These are phyloP conservation scores for Stevia rebaudiana DNA, from an alignment of 140 eudicot genomes.

Conservation along the genomic window DNA sequence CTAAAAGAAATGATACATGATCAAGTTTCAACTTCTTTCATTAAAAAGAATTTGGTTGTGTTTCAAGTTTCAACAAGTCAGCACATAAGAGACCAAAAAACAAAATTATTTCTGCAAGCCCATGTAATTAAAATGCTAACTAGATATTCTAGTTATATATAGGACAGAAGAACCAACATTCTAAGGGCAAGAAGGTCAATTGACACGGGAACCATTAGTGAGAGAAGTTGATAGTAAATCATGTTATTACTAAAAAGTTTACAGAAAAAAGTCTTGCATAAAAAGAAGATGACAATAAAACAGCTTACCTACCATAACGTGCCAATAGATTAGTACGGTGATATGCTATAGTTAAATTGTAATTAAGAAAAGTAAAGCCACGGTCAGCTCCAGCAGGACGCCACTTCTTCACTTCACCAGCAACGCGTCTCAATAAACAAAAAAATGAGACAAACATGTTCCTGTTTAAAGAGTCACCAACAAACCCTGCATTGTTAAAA, in stretches of 20 bases:
- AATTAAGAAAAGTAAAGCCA: conserved; percentile 75
- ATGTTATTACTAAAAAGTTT: background rate
- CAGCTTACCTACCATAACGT: conserved; percentile 97
- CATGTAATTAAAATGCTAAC: conserved; percentile 1
- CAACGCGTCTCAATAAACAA: conserved; percentile 63
- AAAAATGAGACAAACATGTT: conserved; percentile 96
- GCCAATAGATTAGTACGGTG: conserved; percentile 95
- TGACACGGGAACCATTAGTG: no score
- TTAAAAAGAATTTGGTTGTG: background rate
- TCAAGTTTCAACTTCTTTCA: conserved; percentile 8
- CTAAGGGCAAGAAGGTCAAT: no score
- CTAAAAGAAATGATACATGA: background rate
- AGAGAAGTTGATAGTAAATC: background rate
- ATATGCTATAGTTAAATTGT: conserved; percentile 84
- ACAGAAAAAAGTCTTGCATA: background rate
- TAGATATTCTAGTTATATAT: background rate
- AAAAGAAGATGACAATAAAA: conserved; percentile 11
- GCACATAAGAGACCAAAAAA: background rate
- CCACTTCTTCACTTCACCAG: conserved; percentile 86
- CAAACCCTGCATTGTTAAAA: conserved; percentile 79
- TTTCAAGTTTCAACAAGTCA: conserved; percentile 6
- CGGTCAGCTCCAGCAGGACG: conserved; percentile 97
- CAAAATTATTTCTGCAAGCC: background rate
- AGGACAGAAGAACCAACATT: background rate
- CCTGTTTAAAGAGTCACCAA: conserved; percentile 94